These are phyloP conservation scores for Globisporangium apiculatum DNA, from an alignment of 352 stramenopile genomes.

Conservation along the genomic window DNA sequence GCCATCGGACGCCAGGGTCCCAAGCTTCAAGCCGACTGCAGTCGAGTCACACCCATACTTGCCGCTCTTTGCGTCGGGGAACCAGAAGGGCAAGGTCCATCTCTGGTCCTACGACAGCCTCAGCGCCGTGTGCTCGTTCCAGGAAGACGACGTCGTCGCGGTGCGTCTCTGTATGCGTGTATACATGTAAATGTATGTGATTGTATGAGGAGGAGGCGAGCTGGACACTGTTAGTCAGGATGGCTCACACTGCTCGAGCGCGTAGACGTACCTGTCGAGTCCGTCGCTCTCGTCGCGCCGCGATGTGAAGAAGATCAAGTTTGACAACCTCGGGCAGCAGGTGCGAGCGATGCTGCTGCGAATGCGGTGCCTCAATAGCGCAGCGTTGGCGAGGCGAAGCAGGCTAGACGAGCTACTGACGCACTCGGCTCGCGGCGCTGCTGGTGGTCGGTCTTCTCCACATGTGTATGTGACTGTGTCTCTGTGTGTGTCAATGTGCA, in stretches of 20 bases:
- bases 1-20: slow-evolving; percentile 33
- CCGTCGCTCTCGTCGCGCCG: slow-evolving; percentile 44
- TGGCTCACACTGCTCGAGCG: background rate
- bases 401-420: too few relatives aligned
- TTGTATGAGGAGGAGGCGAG: background rate
- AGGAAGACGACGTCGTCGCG: slow-evolving; percentile 53
- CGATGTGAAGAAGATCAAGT: slow-evolving; percentile 73
- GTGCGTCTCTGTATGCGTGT: slow-evolving; percentile 19
- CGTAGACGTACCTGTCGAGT: slow-evolving; percentile 52
- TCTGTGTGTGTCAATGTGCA: slow-evolving; percentile 12
- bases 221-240: too few relatives aligned
- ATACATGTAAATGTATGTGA: background rate
- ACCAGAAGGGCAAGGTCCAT: slow-evolving; percentile 72
- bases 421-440: too few relatives aligned
- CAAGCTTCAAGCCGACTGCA: slow-evolving; percentile 71
- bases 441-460: too few relatives aligned
- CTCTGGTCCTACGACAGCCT: slow-evolving; percentile 82
- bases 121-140: slow-evolving; percentile 58
- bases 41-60: slow-evolving; percentile 72
- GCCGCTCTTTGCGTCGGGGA: slow-evolving; percentile 75
- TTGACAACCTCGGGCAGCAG: slow-evolving; percentile 76
- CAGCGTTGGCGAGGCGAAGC: background rate
- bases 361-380: slow-evolving; percentile 1
- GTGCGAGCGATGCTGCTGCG: slow-evolving; percentile 16
- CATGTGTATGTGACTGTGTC: background rate